Percentiles rank a stretch among this genome's conserved stretches.
Conservation (phyloP, 2,329 filamentous ascomycete species). For the Alternaria arborescens region DNA sequence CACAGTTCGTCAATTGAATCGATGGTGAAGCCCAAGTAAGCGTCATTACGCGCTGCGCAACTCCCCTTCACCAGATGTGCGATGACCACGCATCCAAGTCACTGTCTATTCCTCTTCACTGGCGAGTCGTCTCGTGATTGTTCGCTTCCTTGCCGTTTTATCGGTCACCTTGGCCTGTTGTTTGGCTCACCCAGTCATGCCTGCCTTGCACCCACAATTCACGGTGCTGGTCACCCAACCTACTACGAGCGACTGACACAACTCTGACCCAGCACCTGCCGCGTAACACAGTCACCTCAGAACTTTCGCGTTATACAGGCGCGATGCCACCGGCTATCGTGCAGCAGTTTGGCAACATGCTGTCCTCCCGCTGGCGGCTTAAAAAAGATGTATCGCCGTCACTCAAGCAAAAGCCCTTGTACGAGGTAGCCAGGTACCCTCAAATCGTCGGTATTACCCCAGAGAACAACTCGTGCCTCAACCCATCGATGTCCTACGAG, state of each 20-base stretch:
- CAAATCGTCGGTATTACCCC: not conserved
- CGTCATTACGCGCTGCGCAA: not conserved
- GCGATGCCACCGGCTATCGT: not conserved
- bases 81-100: not conserved
- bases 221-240: not conserved
- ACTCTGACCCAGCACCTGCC: no score
- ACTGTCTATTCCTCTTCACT: not conserved
- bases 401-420: not conserved
- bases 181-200: not conserved
- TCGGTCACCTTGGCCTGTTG: not conserved
- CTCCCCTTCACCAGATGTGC: not conserved
- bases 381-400: not conserved
- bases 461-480: conserved; percentile 1
- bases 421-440: conserved; percentile 20
- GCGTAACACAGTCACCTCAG: not conserved
- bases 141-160: not conserved
- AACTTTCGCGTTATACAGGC: not conserved
- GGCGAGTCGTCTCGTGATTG: not conserved
- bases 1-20: not conserved
- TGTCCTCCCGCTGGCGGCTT: not conserved
- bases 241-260: not conserved
- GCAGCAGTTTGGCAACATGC: not conserved
- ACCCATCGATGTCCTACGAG: conserved; percentile 7
- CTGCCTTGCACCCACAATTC: not conserved
- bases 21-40: not conserved